Evolutionary conservation across 345 rosid species (phyloP).

Genomic region (Citrus medica): DNA sequence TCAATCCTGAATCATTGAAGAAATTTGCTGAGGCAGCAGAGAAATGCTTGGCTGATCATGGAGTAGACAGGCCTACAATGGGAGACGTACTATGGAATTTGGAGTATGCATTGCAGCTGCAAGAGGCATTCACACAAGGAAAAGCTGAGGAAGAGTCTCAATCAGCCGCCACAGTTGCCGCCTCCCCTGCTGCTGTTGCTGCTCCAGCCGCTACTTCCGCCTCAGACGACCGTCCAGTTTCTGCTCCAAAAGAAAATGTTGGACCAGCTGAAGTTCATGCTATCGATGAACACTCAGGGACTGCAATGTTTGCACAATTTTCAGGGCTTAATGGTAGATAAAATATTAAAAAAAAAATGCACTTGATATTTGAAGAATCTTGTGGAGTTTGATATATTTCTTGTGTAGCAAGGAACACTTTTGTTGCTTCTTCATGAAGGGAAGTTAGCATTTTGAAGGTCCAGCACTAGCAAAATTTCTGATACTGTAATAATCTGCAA

Average conservation of each 20-base stretch:
- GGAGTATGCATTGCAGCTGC: conserved; percentile 77
- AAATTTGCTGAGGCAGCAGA: conserved; percentile 56
- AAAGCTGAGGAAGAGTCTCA: conserved; percentile 47
- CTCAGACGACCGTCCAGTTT: conserved; percentile 20
- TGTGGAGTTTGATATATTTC: neutral
- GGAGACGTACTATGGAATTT: conserved; percentile 62
- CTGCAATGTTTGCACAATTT: conserved; percentile 65
- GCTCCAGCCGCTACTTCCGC: conserved; percentile 25
- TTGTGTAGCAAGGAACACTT: neutral
- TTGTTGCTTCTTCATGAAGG: neutral
- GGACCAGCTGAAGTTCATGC: conserved; percentile 37
- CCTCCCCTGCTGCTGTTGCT: conserved; percentile 16
- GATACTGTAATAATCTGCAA: neutral
- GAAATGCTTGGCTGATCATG: conserved; percentile 53
- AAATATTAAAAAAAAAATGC: neutral
- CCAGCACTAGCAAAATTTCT: neutral
- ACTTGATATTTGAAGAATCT: neutral
- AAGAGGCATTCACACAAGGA: conserved; percentile 56
- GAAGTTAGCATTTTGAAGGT: neutral
- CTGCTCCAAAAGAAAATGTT: conserved; percentile 36
- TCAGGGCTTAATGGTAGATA: conserved; percentile 57
- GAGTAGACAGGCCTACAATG: conserved; percentile 63
- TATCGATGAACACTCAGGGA: conserved; percentile 58
- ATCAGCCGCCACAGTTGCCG: conserved; percentile 10
- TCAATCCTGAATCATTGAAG: conserved; percentile 46